Evolutionary conservation across 805 yeast species (phyloP), one percentile per base, ranked within the genome.

Genomic region (Lachancea fermentati): DNA sequence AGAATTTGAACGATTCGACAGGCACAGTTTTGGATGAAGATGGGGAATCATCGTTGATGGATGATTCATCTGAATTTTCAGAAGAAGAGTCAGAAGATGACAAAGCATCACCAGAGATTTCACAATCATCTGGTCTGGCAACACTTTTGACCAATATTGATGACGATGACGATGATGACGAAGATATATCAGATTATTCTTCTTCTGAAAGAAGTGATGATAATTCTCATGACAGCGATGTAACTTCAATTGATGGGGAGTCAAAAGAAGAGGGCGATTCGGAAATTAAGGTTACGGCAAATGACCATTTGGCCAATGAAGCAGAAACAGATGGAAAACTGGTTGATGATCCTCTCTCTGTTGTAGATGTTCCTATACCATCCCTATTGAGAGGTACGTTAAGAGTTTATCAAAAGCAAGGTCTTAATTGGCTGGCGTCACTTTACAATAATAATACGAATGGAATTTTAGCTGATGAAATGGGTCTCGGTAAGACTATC

Each of bases 401-500:
- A 38, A 78, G 99, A 59, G 85, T 79, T 6, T 93, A 93, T 54
- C 99, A 93, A 60, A 91, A 88, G 42, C 95, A 87, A 61, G 99
- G 99, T 45, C 71, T 93, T 29, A 94, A 93, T 51, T 93, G 99
- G 99, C 67, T 93, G 36, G 97, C 96, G 1, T 87, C 96, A 34
- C 67, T 93, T 43, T 91, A 89, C 66, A 86, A 86, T 58, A 86
- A 86, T 55, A 79, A 85, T 42, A 93, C 97, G 4, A 93, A 93
- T 60, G 98, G 99, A 48, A 93, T 93, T 37, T 71, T 93, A 34
- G 99, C 99, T 1, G 99, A 93, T 63, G 99, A 93, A 60, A 93
- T 93, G 99, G 99, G 99, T 41, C 72, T 93, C 31, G 98, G 94
- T 50, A 93, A 93, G 59, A 93, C 99, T 0, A 91, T 93, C 43